Evolutionary conservation across 371 early-diverging fungal genomes (phyloP).

Genomic region (Mortierella sp.): DNA sequence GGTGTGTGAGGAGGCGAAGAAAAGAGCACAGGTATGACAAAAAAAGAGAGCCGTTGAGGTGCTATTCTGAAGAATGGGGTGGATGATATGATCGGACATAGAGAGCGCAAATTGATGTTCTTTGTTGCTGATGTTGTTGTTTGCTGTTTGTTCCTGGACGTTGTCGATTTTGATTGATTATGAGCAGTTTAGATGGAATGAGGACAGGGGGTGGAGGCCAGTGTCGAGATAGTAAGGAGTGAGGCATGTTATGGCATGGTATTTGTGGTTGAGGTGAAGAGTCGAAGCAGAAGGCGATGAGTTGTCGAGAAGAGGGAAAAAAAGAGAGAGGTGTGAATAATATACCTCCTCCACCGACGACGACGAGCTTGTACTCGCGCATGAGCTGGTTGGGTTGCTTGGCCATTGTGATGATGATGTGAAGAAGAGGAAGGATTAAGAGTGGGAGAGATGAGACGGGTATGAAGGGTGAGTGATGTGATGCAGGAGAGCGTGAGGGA

Average conservation of each 20-base stretch:
- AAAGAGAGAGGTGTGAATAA: constrained; percentile 1
- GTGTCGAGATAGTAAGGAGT: not conserved
- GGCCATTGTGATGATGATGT: constrained; percentile 27
- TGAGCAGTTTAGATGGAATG: not conserved
- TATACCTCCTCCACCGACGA: constrained; percentile 91
- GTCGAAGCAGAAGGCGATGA: too few relatives aligned
- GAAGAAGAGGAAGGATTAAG: not conserved
- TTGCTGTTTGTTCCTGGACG: constrained; percentile 4
- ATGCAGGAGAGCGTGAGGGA: not conserved
- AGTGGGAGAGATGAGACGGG: not conserved
- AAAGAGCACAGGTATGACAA: not conserved
- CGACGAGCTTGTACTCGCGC: constrained; percentile 88
- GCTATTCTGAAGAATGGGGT: not conserved
- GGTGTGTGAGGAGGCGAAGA: not conserved
- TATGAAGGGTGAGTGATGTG: not conserved
- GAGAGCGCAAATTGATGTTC: too few relatives aligned
- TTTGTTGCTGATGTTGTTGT: not conserved
- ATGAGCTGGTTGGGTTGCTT: constrained; percentile 59
- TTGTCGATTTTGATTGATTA: not conserved
- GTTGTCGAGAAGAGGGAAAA: not conserved
- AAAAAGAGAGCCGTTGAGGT: not conserved
- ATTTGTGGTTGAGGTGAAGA: not conserved
- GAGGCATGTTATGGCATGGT: constrained; percentile 10
- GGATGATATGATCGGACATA: not conserved
- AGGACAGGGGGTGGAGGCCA: too few relatives aligned